Evolutionary conservation across 192 early-diverging fungal genomes (phyloP).

Genomic region (Coemansia sp.): DNA sequence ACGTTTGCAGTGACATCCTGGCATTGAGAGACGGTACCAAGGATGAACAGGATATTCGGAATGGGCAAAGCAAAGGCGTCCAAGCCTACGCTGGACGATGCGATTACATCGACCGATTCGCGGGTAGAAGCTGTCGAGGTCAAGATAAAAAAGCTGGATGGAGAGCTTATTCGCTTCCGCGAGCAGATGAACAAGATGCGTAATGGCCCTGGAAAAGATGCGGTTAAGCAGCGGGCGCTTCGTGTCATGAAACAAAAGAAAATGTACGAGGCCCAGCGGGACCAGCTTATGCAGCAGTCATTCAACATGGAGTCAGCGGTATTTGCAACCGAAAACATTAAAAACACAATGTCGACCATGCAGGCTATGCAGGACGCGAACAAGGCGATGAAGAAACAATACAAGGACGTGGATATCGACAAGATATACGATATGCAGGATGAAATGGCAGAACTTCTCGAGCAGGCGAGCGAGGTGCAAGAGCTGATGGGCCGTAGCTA

Average conservation of each 20-base stretch:
- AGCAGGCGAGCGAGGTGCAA: slow-evolving; percentile 96
- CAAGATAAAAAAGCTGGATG: slow-evolving; percentile 93
- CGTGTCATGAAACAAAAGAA: slow-evolving; percentile 92
- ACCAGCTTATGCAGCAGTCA: slow-evolving; percentile 93
- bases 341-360: slow-evolving; percentile 93
- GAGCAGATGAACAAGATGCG: slow-evolving; percentile 96
- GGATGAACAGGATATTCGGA: slow-evolving; percentile 94
- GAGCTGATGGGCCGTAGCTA: slow-evolving; percentile 92
- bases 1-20: too few species aligned
- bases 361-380: slow-evolving; percentile 97
- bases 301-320: slow-evolving; percentile 99
- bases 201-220: slow-evolving; percentile 84
- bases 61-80: slow-evolving; percentile 77
- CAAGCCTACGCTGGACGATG: slow-evolving; percentile 86
- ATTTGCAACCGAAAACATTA: slow-evolving; percentile 92
- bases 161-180: slow-evolving; percentile 84
- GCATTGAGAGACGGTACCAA: too few species aligned
- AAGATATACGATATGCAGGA: slow-evolving; percentile 94
- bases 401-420: slow-evolving; percentile 91
- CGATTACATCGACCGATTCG: slow-evolving; percentile 79
- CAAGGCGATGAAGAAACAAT: slow-evolving; percentile 94
- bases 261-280: slow-evolving; percentile 91
- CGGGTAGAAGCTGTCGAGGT: slow-evolving; percentile 87
- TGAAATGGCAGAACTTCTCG: slow-evolving; percentile 97
- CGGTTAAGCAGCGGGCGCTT: slow-evolving; percentile 91